Evolutionary conservation across 345 rosid genomes (phyloP).

Genomic region (Tarenaya hassleriana): DNA sequence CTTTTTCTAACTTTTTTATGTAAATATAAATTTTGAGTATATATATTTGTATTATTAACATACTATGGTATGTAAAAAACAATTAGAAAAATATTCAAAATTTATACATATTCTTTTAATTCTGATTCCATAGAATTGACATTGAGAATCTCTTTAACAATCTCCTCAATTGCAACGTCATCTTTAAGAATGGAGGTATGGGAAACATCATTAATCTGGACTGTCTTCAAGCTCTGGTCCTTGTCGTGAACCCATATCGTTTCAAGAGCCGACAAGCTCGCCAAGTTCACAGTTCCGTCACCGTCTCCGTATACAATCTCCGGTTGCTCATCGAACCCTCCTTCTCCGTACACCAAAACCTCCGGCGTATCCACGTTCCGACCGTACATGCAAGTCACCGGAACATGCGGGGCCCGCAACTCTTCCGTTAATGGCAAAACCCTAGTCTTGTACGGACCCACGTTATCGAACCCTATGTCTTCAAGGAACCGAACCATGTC

Average conservation of each 20-base stretch:
- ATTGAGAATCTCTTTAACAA: constrained; percentile 36
- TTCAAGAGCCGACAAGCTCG: constrained; percentile 52
- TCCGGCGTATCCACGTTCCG: constrained; percentile 54
- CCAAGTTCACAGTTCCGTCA: constrained; percentile 79
- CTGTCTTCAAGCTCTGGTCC: constrained; percentile 38
- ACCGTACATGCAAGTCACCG: constrained; percentile 65
- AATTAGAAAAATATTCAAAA: no score
- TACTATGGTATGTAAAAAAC: no score
- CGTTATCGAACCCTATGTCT: constrained; percentile 65
- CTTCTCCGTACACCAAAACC: constrained; percentile 37
- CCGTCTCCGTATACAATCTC: constrained; percentile 67
- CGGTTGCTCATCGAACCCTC: constrained; percentile 60
- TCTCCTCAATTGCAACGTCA: constrained; percentile 38
- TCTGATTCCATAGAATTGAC: no score
- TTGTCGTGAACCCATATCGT: constrained; percentile 31
- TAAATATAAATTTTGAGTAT: no score
- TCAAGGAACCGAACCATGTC: constrained; percentile 42
- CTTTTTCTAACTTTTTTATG: no score
- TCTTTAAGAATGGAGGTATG: constrained; percentile 53
- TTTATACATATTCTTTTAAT: no score
- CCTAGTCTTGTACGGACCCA: constrained; percentile 49
- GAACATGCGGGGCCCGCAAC: constrained; percentile 40
- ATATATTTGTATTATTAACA: no score
- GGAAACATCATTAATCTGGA: constrained; percentile 41
- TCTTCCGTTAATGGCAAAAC: constrained; percentile 41